Base-by-base conservation (phyloP, 805 yeast species). In the Metschnikowia hibisci region DNA sequence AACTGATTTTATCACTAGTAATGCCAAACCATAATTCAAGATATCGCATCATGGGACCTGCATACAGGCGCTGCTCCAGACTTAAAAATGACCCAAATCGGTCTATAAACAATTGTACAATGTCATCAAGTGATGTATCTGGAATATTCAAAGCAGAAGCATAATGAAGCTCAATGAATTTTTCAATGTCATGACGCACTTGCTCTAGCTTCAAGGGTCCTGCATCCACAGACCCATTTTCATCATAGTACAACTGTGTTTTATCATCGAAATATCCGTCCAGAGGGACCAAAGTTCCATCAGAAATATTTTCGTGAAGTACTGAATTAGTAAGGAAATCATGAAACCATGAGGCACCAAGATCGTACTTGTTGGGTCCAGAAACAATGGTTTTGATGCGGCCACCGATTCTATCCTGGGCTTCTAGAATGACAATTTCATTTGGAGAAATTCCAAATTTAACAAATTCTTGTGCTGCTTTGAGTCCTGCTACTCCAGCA, bases 301-400 rank as follows among this genome's bases (percentile, higher is more conserved):
- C 51, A 8, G 50, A 50, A 7, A 60, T 61, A 6, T 69, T 80
- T 43, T 74, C 77, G 34, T 75, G 72, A 53, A 87, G 82, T 16
- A 85, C 66, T 2, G 74, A 73, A 58, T 89, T 89, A 27, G 75
- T 69, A 31, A 87, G 63, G 0, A 89, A 79, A 51, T 87, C 96
- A 57, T 89, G 96, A 57, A 85, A 86, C 96, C 96, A 89, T 4
- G 89, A 77, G 0, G 95, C 96, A 0, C 96, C 96, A n/a, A 87
- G 50, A 58, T 88, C 96, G 32, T 46, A 46, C 53, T 83, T 82
- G 3, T 63, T 55, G 22, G 54, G 45, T 3, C 61, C 60, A 6
- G 51, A 30, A n/a, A 45, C 46, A 20, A 41, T 38, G 22, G 64
- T 59, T 15, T 39, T 26, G 43, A 60, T 49, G 1, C 64, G 39